phyloP scores from a whole-genome alignment of 371 early-diverging fungal species.

The Syncephalastrum monosporum region DNA sequence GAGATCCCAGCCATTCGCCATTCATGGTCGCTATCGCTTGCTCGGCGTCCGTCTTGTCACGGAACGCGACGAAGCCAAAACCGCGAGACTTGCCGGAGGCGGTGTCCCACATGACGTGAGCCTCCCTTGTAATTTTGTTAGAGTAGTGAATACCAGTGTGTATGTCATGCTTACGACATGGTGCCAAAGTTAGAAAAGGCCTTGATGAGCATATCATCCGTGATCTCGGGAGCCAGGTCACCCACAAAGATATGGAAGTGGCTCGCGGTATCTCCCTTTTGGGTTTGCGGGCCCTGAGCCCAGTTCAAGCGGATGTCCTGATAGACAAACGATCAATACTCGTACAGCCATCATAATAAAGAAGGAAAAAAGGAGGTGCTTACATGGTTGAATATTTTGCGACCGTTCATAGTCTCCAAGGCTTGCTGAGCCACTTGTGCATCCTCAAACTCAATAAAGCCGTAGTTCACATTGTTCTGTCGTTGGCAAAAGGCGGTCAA shows the following conservation, averaged over 20 bases:
- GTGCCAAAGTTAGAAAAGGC: conserved; percentile 65
- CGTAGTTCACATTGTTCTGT: conserved; percentile 39
- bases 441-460: conserved; percentile 84
- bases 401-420: conserved; percentile 75
- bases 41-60: conserved; percentile 78
- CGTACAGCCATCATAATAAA: not conserved
- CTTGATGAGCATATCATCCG: conserved; percentile 67
- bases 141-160: not conserved
- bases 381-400: conserved; percentile 63
- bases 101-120: conserved; percentile 76
- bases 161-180: conserved; percentile 53
- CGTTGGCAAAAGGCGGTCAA: too few species aligned
- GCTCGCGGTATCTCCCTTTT: conserved; percentile 26
- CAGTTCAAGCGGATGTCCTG: conserved; percentile 53
- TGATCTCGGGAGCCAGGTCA: conserved; percentile 84
- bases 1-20: conserved; percentile 69
- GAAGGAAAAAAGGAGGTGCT: not conserved
- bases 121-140: conserved; percentile 21
- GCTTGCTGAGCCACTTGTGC: conserved; percentile 74
- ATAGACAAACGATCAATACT: too few species aligned
- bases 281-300: conserved; percentile 35
- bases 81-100: conserved; percentile 79
- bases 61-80: conserved; percentile 82
- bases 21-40: conserved; percentile 86
- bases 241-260: conserved; percentile 84